Evolutionary conservation across 805 yeast genomes (phyloP).

Genomic region (Diddensiella caesifluorescens): DNA sequence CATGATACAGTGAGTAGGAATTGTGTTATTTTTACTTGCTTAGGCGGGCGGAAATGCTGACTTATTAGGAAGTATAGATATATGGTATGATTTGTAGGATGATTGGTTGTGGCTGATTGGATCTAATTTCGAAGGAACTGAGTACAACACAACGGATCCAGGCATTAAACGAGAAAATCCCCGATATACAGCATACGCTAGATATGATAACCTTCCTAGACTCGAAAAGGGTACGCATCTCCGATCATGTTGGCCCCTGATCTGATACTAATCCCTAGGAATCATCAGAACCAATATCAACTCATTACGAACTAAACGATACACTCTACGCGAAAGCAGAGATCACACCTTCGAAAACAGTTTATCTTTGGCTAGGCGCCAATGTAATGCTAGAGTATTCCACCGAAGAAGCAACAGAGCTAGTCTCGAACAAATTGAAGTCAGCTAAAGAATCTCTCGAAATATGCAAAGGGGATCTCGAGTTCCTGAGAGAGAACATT

Average conservation of each 20-base stretch:
- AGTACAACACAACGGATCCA: conserved; percentile 37
- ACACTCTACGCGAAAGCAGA: conserved; percentile 83
- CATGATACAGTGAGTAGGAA: conserved; percentile 48
- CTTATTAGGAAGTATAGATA: conserved; percentile 71
- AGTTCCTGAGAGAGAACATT: conserved; percentile 77
- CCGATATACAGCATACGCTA: conserved; percentile 86
- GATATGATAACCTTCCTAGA: conserved; percentile 62
- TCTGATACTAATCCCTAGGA: conserved; percentile 18
- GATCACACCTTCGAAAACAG: conserved; percentile 58
- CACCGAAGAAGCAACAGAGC: conserved; percentile 73
- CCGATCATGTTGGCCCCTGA: conserved; percentile 18
- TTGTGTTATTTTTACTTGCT: too few species aligned
- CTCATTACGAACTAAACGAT: conserved; percentile 90
- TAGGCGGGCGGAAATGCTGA: too few species aligned
- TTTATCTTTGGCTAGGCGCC: conserved; percentile 95
- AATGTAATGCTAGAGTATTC: conserved; percentile 96
- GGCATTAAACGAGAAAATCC: conserved; percentile 63
- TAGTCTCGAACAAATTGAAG: conserved; percentile 56
- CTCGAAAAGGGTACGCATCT: conserved; percentile 35
- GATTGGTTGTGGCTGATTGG: conserved; percentile 20
- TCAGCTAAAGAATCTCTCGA: conserved; percentile 56
- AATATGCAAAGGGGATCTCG: conserved; percentile 75
- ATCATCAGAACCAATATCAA: conserved; percentile 44
- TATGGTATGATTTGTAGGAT: conserved; percentile 51
- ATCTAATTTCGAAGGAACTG: conserved; percentile 31